Evolutionary conservation across 2,329 filamentous ascomycete species (phyloP).

Genomic region (Ampelomyces quisqualis): DNA sequence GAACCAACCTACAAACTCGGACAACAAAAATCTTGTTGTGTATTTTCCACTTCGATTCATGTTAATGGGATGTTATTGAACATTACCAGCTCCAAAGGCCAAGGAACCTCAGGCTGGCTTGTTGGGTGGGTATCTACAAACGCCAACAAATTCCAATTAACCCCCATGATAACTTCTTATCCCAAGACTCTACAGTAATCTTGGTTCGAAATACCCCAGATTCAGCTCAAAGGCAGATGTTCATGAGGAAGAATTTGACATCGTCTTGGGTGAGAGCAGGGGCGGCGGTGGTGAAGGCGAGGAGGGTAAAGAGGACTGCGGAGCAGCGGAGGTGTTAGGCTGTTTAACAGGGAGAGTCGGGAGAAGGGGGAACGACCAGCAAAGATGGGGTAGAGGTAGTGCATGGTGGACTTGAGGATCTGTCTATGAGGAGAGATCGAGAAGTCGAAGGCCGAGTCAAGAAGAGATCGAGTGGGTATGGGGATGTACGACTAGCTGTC

Average conservation of each 20-base stretch:
- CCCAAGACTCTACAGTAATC: too few species aligned
- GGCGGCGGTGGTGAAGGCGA: neutral
- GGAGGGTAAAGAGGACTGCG: neutral
- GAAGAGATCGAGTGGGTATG: neutral
- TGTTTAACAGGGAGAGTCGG: neutral
- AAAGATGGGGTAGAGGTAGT: neutral
- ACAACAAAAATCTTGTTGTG: too few species aligned
- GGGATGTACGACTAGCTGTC: neutral
- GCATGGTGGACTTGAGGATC: neutral
- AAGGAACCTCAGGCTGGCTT: too few species aligned
- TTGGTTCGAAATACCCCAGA: too few species aligned
- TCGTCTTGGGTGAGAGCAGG: neutral
- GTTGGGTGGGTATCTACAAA: too few species aligned
- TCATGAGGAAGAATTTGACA: slow-evolving; percentile 1
- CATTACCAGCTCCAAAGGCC: too few species aligned
- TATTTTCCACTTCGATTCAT: too few species aligned
- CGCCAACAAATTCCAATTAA: too few species aligned
- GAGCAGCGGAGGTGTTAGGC: neutral
- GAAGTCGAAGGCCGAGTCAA: neutral
- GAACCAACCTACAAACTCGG: too few species aligned
- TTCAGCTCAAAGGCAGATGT: too few species aligned
- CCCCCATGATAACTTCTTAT: too few species aligned
- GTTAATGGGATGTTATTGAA: too few species aligned
- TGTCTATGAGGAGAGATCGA: neutral
- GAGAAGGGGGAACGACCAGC: neutral